phyloP scores from a whole-genome alignment of 305 asterid genomes.

The Fraxinus sp. region DNA sequence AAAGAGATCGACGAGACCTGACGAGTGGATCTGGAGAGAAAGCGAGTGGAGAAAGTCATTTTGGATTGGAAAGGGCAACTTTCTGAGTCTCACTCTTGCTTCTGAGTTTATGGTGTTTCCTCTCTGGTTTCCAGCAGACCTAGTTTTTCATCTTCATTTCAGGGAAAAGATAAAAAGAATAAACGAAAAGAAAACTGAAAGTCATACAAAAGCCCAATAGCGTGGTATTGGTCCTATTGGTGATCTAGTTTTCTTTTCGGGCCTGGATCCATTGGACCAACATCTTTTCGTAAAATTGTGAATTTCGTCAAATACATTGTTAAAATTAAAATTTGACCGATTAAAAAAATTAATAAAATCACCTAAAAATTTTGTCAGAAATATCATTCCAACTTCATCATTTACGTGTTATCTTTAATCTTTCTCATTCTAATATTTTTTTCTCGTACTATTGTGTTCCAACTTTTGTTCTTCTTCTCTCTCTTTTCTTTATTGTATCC shows the following conservation, averaged over 20 bases:
- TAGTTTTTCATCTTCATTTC: slow-evolving; percentile 21
- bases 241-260: slow-evolving; percentile 13
- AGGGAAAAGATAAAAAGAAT: not conserved
- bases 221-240: not conserved
- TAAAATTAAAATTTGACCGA: too few relatives aligned
- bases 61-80: slow-evolving; percentile 27
- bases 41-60: slow-evolving; percentile 74
- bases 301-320: too few relatives aligned
- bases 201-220: not conserved
- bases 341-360: too few relatives aligned
- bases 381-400: not conserved
- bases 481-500: not conserved
- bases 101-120: not conserved
- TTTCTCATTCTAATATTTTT: not conserved
- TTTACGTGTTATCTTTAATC: not conserved
- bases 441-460: not conserved
- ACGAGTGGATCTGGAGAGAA: slow-evolving; percentile 71
- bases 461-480: not conserved
- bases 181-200: not conserved
- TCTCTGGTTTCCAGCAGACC: slow-evolving; percentile 27
- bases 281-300: too few relatives aligned
- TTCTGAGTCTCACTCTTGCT: not conserved
- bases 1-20: slow-evolving; percentile 45
- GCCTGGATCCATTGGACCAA: not conserved
- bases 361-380: not conserved